A percentile compares a stretch with the other conserved stretches of the same genome.
phyloP scores from a whole-genome alignment of 306 rosid genomes.

The Dryas octopetala region DNA sequence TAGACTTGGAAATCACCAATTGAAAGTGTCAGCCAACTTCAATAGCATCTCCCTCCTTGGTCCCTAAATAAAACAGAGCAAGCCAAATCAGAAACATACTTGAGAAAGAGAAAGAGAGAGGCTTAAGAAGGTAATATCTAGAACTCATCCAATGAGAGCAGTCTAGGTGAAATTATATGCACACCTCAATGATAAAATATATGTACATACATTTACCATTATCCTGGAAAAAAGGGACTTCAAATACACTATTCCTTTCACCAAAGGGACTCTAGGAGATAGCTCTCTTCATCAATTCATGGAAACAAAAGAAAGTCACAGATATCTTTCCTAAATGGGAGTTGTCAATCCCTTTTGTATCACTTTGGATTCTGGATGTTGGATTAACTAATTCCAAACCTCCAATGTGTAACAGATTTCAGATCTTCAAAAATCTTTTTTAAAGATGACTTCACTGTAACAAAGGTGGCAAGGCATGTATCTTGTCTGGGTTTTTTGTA shows the following conservation, averaged over 20 bases:
- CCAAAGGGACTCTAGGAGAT: neutral
- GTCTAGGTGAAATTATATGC: neutral
- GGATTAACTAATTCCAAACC: neutral
- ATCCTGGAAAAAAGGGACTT: neutral
- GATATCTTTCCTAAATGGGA: neutral
- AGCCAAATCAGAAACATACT: constrained; percentile 5
- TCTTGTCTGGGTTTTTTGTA: neutral
- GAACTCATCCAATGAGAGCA: neutral
- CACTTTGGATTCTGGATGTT: neutral
- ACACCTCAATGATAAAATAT: neutral
- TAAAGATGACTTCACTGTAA: neutral
- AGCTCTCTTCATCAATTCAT: neutral
- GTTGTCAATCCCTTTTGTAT: neutral
- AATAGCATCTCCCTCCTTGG: constrained; percentile 31
- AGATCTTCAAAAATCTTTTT: neutral
- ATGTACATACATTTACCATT: neutral
- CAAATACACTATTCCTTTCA: neutral
- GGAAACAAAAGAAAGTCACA: neutral
- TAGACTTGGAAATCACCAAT: constrained; percentile 31
- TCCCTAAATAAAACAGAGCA: constrained; percentile 22
- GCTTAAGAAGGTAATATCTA: neutral
- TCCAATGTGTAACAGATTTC: neutral
- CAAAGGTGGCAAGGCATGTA: neutral
- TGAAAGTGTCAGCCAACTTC: constrained; percentile 31
- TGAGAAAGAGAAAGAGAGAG: neutral